Evolutionary conservation across 345 rosid species (phyloP), one percentile per base, ranked within the genome.

Genomic region (Salix exigua): DNA sequence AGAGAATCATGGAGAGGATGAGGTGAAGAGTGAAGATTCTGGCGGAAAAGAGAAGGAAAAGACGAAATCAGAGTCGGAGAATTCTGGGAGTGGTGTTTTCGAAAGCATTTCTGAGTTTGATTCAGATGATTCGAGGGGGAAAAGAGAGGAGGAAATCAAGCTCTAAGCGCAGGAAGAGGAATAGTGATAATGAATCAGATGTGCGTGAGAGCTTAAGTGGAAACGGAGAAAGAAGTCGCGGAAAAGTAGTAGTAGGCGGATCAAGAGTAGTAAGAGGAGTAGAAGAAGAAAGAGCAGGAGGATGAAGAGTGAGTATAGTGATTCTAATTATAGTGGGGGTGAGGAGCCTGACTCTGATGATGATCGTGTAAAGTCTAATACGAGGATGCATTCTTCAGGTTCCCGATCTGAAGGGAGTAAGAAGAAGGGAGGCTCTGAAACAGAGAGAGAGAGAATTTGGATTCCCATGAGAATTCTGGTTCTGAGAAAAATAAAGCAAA

Each of bases 171-270:
- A 79, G 77, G 79, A 65, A 79, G 23, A 82, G 73, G 60, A 55
- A 78, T 55, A 77, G 77, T 28, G 88, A 72, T 44, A 86, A 83
- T 50, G 91, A 85, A 62, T 81, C 89, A 16, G 90, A 75, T 66
- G 91, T 58, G 72, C 85, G 84, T 42, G 91, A 82, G 63, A 85
- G 85, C 71, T 89, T 71, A 66, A 84, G 80, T 53, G 86, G 70
- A 88, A 74, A 33, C 44, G 38, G 64, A 65, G 68, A 21, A 86
- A 77, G 85, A 87, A 58, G 69, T 77, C 74, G 8, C 18, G 81
- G 68, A 83, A 82, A 33, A 83, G 76, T 66, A 81, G 66, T 73
- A 86, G 83, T 55, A 83, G 83, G 73, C 71, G 78, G 28, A 79
- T 48, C 65, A 86, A 70, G 75, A 82, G 82, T 4, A 78, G 79